Conservation (phyloP, 805 yeast species). For the Ogataea degrootiae region DNA sequence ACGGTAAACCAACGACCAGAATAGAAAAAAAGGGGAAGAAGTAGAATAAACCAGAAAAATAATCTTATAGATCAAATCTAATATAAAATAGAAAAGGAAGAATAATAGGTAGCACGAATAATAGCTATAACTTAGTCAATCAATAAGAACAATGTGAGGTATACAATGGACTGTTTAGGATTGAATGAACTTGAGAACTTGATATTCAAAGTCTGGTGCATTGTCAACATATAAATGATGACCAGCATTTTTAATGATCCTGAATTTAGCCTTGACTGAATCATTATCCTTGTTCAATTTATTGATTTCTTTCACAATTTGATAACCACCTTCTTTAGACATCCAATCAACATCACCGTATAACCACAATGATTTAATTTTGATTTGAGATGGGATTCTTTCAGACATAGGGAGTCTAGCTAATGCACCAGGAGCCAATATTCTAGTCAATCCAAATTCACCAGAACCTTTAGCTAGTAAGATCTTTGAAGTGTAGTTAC, state of each 20-base stretch:
- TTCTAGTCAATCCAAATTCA: conserved; percentile 56
- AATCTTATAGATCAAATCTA: too few species aligned
- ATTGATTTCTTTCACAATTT: conserved; percentile 34
- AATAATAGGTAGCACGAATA: not conserved
- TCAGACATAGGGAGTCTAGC: conserved; percentile 55
- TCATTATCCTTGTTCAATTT: conserved; percentile 8
- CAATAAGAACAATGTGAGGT: not conserved
- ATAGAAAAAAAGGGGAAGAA: too few species aligned
- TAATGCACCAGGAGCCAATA: conserved; percentile 54
- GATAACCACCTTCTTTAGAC: conserved; percentile 56
- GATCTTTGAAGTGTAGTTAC: conserved; percentile 48
- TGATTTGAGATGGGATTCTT: conserved; percentile 38
- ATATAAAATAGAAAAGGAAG: not conserved
- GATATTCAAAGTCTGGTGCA: conserved; percentile 29
- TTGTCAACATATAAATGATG: conserved; percentile 55
- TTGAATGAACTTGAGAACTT: conserved; percentile 23
- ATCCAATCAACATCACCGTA: conserved; percentile 74
- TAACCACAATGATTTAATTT: conserved; percentile 49
- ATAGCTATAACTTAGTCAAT: not conserved
- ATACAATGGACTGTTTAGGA: not conserved
- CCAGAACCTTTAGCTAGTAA: conserved; percentile 59
- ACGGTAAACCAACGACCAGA: too few species aligned
- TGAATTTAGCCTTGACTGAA: conserved; percentile 26
- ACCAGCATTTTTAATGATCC: conserved; percentile 41
- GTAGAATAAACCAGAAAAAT: too few species aligned